A percentile compares a stretch with the other conserved stretches of the same genome.
Conservation (phyloP, 2,329 filamentous ascomycete species). For the Juglanconis oblonga region DNA sequence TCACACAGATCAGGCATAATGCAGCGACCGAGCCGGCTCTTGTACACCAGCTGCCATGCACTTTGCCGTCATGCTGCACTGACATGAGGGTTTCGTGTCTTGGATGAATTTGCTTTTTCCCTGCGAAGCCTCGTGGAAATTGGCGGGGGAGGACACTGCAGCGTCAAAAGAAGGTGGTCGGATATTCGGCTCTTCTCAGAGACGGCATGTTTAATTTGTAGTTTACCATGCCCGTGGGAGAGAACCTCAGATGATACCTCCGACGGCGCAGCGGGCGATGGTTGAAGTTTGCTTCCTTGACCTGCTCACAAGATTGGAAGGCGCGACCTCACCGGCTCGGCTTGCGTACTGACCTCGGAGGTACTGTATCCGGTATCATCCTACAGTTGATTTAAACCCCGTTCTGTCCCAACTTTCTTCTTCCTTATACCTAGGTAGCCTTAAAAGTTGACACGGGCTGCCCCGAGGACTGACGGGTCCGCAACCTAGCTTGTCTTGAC, state of each 20-base stretch:
- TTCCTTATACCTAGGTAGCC: background rate
- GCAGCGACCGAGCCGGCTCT: constrained; percentile 3
- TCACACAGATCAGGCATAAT: constrained; percentile 10
- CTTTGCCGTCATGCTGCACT: background rate
- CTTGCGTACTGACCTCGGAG: too few relatives aligned
- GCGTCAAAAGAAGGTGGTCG: background rate
- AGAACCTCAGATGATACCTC: too few relatives aligned
- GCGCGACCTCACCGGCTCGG: background rate
- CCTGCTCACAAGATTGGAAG: background rate
- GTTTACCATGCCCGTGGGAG: background rate
- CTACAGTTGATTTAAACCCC: too few relatives aligned
- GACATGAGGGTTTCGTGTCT: constrained; percentile 9
- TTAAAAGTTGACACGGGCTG: too few relatives aligned
- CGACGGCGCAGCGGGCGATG: too few relatives aligned
- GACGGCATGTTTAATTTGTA: background rate
- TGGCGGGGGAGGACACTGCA: background rate
- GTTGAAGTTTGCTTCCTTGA: background rate
- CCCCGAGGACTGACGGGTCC: background rate
- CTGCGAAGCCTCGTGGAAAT: background rate
- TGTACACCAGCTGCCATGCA: background rate
- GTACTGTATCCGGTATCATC: too few relatives aligned
- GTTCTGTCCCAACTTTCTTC: background rate
- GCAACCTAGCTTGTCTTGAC: background rate
- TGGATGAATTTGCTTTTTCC: constrained; percentile 16
- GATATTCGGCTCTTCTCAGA: constrained; percentile 4